Conservation (phyloP, 441 rosid genomes). For the Macaranga tanarius region DNA sequence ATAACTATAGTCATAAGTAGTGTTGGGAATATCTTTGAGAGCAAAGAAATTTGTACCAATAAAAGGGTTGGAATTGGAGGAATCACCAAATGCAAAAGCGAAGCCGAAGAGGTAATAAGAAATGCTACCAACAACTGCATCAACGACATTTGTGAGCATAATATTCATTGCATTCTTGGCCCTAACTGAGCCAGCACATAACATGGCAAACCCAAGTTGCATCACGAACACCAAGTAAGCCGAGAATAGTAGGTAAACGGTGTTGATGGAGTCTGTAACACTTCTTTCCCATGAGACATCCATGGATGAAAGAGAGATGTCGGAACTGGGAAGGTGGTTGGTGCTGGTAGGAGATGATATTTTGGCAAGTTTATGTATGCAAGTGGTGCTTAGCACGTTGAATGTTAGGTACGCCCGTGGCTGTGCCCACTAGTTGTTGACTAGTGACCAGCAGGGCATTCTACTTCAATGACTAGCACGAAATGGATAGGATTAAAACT, state of each 20-base stretch:
- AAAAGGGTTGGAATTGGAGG: slow-evolving; percentile 55
- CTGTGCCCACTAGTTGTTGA: slow-evolving; percentile 13
- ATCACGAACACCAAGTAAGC: slow-evolving; percentile 79
- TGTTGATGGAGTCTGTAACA: slow-evolving; percentile 54
- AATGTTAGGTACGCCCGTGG: slow-evolving; percentile 35
- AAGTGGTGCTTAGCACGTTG: slow-evolving; percentile 20
- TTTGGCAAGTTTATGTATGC: not conserved
- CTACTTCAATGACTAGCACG: slow-evolving; percentile 25
- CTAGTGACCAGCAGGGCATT: slow-evolving; percentile 26
- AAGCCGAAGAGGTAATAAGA: slow-evolving; percentile 77
- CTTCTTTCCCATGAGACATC: slow-evolving; percentile 55
- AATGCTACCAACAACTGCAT: slow-evolving; percentile 80
- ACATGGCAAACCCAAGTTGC: slow-evolving; percentile 95
- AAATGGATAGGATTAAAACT: slow-evolving; percentile 17
- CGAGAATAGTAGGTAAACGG: slow-evolving; percentile 73
- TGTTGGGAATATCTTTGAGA: slow-evolving; percentile 47
- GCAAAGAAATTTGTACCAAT: slow-evolving; percentile 64
- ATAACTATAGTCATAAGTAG: slow-evolving; percentile 48
- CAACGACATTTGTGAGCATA: slow-evolving; percentile 86
- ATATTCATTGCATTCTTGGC: slow-evolving; percentile 84
- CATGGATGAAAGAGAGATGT: slow-evolving; percentile 28
- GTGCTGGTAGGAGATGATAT: slow-evolving; percentile 11
- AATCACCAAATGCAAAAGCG: slow-evolving; percentile 71
- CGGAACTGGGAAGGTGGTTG: slow-evolving; percentile 18
- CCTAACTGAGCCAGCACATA: slow-evolving; percentile 82